Evolutionary conservation across 2,329 filamentous ascomycete species (phyloP).

Genomic region (Bipolaris oryzae): DNA sequence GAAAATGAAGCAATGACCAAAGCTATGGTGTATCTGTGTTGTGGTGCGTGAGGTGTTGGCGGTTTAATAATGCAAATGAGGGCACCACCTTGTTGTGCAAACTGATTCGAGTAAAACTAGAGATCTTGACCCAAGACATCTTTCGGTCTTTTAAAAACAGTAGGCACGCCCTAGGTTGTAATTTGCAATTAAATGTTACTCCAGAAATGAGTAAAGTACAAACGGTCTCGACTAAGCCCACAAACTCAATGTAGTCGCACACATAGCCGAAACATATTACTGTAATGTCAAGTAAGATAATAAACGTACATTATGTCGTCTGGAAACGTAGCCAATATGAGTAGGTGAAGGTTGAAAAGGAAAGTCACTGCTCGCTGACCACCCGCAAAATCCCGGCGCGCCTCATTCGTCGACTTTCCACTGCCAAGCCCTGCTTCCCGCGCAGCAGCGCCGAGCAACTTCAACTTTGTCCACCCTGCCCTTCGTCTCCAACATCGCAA

Average conservation of each 20-base stretch:
- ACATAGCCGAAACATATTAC: neutral
- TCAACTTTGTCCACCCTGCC: constrained; percentile 17
- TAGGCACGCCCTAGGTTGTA: neutral
- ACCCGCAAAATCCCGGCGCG: constrained; percentile 31
- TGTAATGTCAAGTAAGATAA: neutral
- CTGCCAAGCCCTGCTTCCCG: constrained; percentile 18
- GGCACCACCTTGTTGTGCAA: neutral
- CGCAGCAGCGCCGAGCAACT: constrained; percentile 17
- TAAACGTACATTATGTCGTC: neutral
- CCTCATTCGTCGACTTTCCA: constrained; percentile 22
- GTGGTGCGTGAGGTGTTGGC: neutral
- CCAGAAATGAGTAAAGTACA: neutral
- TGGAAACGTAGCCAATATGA: neutral
- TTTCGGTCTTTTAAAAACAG: neutral
- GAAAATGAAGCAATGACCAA: constrained; percentile 36
- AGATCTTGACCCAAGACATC: neutral
- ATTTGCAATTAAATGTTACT: neutral
- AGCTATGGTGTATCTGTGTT: neutral
- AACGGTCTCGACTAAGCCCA: no score
- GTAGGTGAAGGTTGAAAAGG: neutral
- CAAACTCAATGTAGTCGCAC: no score
- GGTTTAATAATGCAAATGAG: neutral
- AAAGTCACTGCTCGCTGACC: constrained; percentile 19
- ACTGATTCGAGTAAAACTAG: neutral
- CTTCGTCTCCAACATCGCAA: constrained; percentile 19